These are phyloP conservation scores for Candida tammaniensis DNA, from an alignment of 805 yeast species.

Conservation along the genomic window DNA sequence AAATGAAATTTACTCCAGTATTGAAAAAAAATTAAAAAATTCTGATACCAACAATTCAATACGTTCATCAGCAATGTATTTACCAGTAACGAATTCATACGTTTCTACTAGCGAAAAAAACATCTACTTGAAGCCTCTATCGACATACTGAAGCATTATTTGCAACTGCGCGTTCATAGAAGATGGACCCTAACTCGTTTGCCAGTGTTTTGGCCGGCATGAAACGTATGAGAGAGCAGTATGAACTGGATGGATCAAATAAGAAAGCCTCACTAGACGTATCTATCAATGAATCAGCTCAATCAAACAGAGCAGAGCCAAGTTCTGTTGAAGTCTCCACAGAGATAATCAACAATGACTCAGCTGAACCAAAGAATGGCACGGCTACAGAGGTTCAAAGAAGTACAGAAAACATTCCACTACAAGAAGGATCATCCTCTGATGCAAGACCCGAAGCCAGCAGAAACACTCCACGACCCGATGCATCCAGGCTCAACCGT, in stretches of 20 bases:
- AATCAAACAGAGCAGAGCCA: too few species aligned
- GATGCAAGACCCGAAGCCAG: not conserved
- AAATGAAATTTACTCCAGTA: too few species aligned
- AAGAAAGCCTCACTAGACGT: too few species aligned
- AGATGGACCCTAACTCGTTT: constrained; percentile 57
- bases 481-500: not conserved
- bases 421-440: too few species aligned
- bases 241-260: constrained; percentile 6
- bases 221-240: constrained; percentile 51
- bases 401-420: not conserved
- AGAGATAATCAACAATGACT: not conserved
- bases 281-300: too few species aligned
- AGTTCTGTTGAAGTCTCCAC: not conserved
- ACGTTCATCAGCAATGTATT: too few species aligned
- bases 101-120: too few species aligned
- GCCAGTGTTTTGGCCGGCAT: constrained; percentile 73
- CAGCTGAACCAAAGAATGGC: not conserved
- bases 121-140: too few species aligned
- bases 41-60: too few species aligned
- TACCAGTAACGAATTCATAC: too few species aligned
- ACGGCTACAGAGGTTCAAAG: not conserved
- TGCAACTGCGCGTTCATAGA: not conserved
- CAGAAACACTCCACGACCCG: not conserved
- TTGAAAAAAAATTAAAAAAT: too few species aligned
- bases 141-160: too few species aligned